Evolutionary conservation across 1,139 yeast species (phyloP).

Genomic region (Ogataea hybrid): DNA sequence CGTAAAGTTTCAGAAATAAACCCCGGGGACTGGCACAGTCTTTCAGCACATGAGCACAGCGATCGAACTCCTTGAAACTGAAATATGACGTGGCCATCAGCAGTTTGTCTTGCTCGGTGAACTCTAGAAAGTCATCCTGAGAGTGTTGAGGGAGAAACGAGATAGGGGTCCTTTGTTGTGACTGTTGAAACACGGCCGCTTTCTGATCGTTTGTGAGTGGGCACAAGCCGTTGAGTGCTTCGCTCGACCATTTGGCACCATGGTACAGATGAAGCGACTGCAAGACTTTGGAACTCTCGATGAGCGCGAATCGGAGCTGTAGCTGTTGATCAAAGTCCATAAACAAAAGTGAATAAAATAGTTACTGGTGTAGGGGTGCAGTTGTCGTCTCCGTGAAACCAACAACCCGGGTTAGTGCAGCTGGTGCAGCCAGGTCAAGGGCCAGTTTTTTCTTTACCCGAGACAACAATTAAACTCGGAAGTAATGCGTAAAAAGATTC

Average conservation of each 20-base stretch:
- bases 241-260: conserved; percentile 81
- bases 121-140: conserved; percentile 20
- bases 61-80: conserved; percentile 80
- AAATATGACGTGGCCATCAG: conserved; percentile 73
- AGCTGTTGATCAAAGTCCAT: conserved; percentile 28
- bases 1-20: conserved; percentile 63
- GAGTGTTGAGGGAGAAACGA: conserved; percentile 14
- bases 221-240: conserved; percentile 59
- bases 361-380: conserved; percentile 3
- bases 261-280: conserved; percentile 55
- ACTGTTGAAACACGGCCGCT: conserved; percentile 20
- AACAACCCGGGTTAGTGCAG: neutral
- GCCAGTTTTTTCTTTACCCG: neutral
- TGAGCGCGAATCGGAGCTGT: conserved; percentile 34
- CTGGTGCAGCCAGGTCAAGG: too few species aligned
- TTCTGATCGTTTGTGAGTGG: conserved; percentile 22
- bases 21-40: conserved; percentile 55
- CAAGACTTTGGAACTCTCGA: conserved; percentile 39
- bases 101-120: conserved; percentile 43
- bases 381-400: neutral
- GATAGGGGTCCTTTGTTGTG: conserved; percentile 12
- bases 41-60: conserved; percentile 64
- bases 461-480: neutral
- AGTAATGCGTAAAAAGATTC: neutral
- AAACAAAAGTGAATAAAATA: neutral